Percentiles rank a stretch among this genome's conserved stretches.
Evolutionary conservation across 305 asterid genomes (phyloP).

Genomic region (Rubia peregrina): DNA sequence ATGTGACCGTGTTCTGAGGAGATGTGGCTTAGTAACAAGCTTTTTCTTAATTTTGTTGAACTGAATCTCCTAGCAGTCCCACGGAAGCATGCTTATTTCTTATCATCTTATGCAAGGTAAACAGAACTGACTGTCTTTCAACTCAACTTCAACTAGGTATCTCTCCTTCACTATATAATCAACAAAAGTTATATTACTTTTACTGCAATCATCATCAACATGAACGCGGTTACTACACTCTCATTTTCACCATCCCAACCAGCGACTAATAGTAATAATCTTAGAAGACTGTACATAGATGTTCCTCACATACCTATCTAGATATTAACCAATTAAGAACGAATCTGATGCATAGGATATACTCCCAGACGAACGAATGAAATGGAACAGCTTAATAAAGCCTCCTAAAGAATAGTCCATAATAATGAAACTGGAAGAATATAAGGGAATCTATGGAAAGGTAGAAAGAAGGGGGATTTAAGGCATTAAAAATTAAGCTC

Average conservation of each 20-base stretch:
- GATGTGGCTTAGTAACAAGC: background rate
- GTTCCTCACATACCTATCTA: background rate
- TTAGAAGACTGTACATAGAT: background rate
- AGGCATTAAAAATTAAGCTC: background rate
- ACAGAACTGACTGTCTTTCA: background rate
- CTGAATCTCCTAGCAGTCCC: background rate
- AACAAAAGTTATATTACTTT: background rate
- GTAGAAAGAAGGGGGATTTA: background rate
- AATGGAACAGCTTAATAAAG: background rate
- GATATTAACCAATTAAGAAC: background rate
- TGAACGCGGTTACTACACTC: background rate
- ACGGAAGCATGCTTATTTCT: background rate
- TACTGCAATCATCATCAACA: background rate
- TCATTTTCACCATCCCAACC: background rate
- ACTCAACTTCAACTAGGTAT: background rate
- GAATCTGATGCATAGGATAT: background rate
- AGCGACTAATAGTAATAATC: background rate
- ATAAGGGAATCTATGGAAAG: background rate
- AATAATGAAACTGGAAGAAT: background rate
- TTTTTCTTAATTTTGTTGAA: background rate
- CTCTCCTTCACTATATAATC: background rate
- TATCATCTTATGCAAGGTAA: background rate
- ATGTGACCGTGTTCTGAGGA: background rate
- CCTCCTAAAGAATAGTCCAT: background rate
- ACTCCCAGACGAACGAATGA: background rate